These are phyloP conservation scores for Plasmodium gaboni DNA, from an alignment of 169 alveolate species.

Conservation along the genomic window DNA sequence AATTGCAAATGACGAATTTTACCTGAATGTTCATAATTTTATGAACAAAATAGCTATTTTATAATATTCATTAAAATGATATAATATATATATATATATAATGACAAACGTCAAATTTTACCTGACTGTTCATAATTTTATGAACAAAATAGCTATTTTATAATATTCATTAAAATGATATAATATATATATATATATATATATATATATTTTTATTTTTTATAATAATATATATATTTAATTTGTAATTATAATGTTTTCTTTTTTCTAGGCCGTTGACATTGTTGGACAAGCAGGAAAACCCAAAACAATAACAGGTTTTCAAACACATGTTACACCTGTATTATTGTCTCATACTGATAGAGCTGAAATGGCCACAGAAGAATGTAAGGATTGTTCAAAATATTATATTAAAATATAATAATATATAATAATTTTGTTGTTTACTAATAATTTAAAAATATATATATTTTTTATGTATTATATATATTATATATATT, in stretches of 20 bases:
- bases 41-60: neutral
- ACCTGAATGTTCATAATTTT: neutral
- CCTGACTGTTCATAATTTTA: neutral
- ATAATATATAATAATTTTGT: neutral
- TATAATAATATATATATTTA: no score
- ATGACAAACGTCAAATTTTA: neutral
- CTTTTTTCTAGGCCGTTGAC: conserved; percentile 91
- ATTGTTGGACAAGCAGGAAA: conserved; percentile 98
- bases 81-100: neutral
- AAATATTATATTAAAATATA: no score
- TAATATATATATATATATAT: neutral
- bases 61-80: no score
- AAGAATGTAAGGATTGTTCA: conserved; percentile 82
- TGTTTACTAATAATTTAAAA: neutral
- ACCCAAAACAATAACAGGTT: conserved; percentile 97
- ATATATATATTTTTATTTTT: conserved; percentile 51
- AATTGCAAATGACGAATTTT: neutral
- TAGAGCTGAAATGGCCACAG: conserved; percentile 95
- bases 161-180: no score
- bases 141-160: neutral
- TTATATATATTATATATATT: neutral
- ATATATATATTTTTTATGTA: neutral
- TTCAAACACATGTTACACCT: conserved; percentile 99
- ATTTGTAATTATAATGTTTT: no score
- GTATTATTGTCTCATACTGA: conserved; percentile 94